A percentile compares a stretch with the other conserved stretches of the same genome.
Conservation (phyloP, 2,329 filamentous ascomycete genomes). For the Sphaerulina populicola region DNA sequence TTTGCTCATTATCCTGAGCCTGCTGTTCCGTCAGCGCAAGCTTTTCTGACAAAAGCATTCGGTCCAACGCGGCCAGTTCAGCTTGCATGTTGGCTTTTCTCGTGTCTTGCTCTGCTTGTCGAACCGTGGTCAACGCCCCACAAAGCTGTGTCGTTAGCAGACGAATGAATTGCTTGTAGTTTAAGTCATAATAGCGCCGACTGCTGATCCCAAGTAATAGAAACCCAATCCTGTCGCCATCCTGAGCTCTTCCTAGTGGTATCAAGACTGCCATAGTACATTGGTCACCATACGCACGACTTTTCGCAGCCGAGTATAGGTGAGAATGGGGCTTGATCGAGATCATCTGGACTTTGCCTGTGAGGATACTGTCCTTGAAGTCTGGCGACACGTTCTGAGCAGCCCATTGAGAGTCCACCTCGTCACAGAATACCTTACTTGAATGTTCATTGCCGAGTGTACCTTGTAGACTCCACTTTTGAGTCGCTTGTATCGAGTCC, state of each 20-base stretch:
- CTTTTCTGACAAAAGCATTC: slow-evolving; percentile 18
- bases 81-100: slow-evolving; percentile 11
- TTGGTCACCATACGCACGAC: slow-evolving; percentile 25
- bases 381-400: slow-evolving; percentile 3
- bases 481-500: slow-evolving; percentile 1
- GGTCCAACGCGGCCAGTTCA: slow-evolving; percentile 13
- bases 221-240: slow-evolving; percentile 18
- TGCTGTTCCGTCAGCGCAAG: slow-evolving; percentile 22
- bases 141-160: slow-evolving; percentile 27
- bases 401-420: slow-evolving; percentile 12
- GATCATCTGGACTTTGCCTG: slow-evolving; percentile 18
- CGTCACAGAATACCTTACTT: slow-evolving; percentile 1
- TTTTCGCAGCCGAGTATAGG: slow-evolving; percentile 5
- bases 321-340: background rate
- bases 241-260: slow-evolving; percentile 25
- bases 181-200: slow-evolving; percentile 29
- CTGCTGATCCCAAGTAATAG: slow-evolving; percentile 33
- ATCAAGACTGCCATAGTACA: slow-evolving; percentile 31
- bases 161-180: slow-evolving; percentile 30
- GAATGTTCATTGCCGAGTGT: background rate
- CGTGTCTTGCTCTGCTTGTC: slow-evolving; percentile 21
- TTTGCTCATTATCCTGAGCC: slow-evolving; percentile 25
- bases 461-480: slow-evolving; percentile 10
- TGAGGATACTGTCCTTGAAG: slow-evolving; percentile 9
- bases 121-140: slow-evolving; percentile 25